phyloP scores from a whole-genome alignment of 2,329 filamentous ascomycete species.

The Dactylella cylindrospora region DNA sequence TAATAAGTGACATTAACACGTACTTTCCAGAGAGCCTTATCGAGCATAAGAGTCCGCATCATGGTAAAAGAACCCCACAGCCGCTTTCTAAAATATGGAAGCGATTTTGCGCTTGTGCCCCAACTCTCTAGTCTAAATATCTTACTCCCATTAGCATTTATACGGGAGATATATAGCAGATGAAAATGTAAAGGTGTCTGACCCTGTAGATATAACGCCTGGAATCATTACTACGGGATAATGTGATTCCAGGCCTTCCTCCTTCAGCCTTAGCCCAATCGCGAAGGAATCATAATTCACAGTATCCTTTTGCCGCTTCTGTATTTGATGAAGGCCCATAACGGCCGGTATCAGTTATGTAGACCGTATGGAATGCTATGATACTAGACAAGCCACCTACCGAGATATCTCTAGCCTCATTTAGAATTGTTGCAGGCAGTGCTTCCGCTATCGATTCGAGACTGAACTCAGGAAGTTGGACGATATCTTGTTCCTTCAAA shows the following conservation, averaged over 20 bases:
- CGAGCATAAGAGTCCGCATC: slow-evolving; percentile 91
- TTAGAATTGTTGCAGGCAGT: slow-evolving; percentile 79
- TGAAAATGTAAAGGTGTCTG: slow-evolving; percentile 2
- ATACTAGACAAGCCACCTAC: slow-evolving; percentile 56
- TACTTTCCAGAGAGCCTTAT: slow-evolving; percentile 86
- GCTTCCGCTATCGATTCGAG: slow-evolving; percentile 81
- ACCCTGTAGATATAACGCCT: slow-evolving; percentile 87
- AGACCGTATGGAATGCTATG: slow-evolving; percentile 2
- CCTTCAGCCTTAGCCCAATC: slow-evolving; percentile 77
- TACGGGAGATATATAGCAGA: background rate
- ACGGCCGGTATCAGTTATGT: slow-evolving; percentile 38
- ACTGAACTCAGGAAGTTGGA: slow-evolving; percentile 69
- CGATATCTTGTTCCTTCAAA: slow-evolving; percentile 82
- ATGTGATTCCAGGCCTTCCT: slow-evolving; percentile 76
- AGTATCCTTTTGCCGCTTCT: slow-evolving; percentile 83
- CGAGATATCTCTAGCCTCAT: slow-evolving; percentile 81
- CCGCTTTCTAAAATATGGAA: slow-evolving; percentile 89
- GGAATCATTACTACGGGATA: slow-evolving; percentile 97
- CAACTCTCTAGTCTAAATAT: slow-evolving; percentile 76
- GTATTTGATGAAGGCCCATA: slow-evolving; percentile 45
- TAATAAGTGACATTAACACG: slow-evolving; percentile 22
- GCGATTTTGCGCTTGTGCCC: slow-evolving; percentile 81
- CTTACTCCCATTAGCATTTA: slow-evolving; percentile 1
- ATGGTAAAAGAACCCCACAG: slow-evolving; percentile 99
- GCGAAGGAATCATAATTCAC: slow-evolving; percentile 93